Percentiles rank a stretch among this genome's conserved stretches.
These are phyloP conservation scores for Passiflora organensis DNA, from an alignment of 345 rosid species.

Conservation along the genomic window DNA sequence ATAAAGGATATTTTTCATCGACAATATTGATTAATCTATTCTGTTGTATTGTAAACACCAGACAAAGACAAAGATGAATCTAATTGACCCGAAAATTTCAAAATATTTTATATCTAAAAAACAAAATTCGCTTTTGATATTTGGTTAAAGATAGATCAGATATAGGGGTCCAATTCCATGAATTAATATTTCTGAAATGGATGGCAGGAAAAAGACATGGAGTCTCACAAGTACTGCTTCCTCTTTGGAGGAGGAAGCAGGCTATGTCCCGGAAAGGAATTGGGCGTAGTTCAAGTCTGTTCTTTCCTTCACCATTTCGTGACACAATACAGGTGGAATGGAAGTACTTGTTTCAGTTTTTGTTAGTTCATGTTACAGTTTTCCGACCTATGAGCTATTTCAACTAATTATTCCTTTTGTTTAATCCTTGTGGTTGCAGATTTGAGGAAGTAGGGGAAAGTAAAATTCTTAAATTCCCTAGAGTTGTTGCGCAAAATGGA, in stretches of 20 bases:
- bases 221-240: slow-evolving; percentile 29
- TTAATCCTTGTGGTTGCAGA: not conserved
- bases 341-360: not conserved
- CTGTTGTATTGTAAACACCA: too few species aligned
- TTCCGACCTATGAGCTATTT: too few species aligned
- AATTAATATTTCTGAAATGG: too few species aligned
- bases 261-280: slow-evolving; percentile 42
- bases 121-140: too few species aligned
- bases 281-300: slow-evolving; percentile 24
- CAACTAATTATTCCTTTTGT: too few species aligned
- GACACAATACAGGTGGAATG: slow-evolving; percentile 29
- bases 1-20: too few species aligned
- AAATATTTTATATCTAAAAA: too few species aligned
- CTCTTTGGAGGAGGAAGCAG: slow-evolving; percentile 40
- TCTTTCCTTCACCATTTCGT: slow-evolving; percentile 37
- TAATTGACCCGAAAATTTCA: too few species aligned
- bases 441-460: slow-evolving; percentile 13
- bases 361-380: too few species aligned
- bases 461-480: slow-evolving; percentile 15
- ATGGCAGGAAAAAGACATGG: slow-evolving; percentile 27
- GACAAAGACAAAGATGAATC: too few species aligned
- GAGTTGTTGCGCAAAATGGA: slow-evolving; percentile 22
- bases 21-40: too few species aligned
- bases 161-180: not conserved
- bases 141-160: too few species aligned